Evolutionary conservation across 768 basidiomycete genomes (phyloP).

Genomic region (Gloeophyllum trabeum): DNA sequence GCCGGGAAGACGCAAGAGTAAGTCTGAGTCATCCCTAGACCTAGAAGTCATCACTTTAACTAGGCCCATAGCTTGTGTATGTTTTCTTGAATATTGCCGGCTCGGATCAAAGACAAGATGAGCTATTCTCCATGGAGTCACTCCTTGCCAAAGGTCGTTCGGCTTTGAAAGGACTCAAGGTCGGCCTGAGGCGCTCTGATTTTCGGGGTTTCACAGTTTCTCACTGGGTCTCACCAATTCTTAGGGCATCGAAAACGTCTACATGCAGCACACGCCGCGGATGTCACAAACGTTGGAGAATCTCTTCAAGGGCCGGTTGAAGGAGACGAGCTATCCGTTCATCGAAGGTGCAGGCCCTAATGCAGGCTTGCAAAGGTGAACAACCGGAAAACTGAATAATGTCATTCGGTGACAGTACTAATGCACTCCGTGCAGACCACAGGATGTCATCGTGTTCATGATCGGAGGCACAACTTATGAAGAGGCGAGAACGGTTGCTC

Average conservation of each 20-base stretch:
- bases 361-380: slow-evolving; percentile 60
- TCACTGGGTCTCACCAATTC: neutral
- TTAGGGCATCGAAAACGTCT: slow-evolving; percentile 97
- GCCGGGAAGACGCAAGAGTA: slow-evolving; percentile 67
- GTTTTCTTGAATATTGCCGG: slow-evolving; percentile 89
- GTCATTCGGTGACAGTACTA: neutral
- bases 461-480: slow-evolving; percentile 95
- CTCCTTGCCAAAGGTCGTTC: slow-evolving; percentile 89
- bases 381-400: slow-evolving; percentile 3
- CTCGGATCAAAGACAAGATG: slow-evolving; percentile 93
- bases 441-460: slow-evolving; percentile 95
- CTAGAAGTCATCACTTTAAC: neutral
- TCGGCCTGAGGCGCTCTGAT: slow-evolving; percentile 30
- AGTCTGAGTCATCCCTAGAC: slow-evolving; percentile 7
- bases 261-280: slow-evolving; percentile 94
- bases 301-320: slow-evolving; percentile 74
- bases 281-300: slow-evolving; percentile 87
- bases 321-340: slow-evolving; percentile 87
- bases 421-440: slow-evolving; percentile 43
- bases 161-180: slow-evolving; percentile 92
- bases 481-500: slow-evolving; percentile 76
- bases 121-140: slow-evolving; percentile 92
- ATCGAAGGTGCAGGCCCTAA: slow-evolving; percentile 61
- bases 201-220: slow-evolving; percentile 3
- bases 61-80: slow-evolving; percentile 66